These are phyloP conservation scores for Zygosaccharomyces pseudobailii DNA, from an alignment of 1,139 yeast species.

Conservation along the genomic window DNA sequence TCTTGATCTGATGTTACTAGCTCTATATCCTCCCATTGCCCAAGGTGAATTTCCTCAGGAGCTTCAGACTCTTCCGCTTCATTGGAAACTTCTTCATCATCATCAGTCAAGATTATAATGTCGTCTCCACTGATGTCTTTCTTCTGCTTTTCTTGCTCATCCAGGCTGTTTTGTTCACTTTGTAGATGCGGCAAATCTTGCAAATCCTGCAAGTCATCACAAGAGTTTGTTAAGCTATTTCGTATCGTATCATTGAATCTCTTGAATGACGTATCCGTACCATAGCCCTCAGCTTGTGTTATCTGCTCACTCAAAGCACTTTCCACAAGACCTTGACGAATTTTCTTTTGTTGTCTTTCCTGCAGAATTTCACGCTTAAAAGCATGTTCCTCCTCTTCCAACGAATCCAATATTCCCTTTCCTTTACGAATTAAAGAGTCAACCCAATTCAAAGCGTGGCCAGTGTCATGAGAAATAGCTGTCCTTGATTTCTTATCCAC, in stretches of 20 bases:
- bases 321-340: slow-evolving; percentile 9
- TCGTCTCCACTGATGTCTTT: slow-evolving; percentile 3
- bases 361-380: slow-evolving; percentile 36
- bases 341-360: slow-evolving; percentile 22
- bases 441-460: slow-evolving; percentile 44
- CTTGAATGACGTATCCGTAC: slow-evolving; percentile 19
- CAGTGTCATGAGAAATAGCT: slow-evolving; percentile 3
- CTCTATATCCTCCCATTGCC: slow-evolving; percentile 5
- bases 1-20: slow-evolving; percentile 6
- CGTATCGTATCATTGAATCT: slow-evolving; percentile 16
- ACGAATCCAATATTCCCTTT: slow-evolving; percentile 37
- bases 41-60: neutral
- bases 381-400: slow-evolving; percentile 38
- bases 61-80: neutral
- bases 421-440: slow-evolving; percentile 44
- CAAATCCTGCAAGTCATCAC: neutral
- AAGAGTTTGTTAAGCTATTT: slow-evolving; percentile 14
- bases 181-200: neutral
- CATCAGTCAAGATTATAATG: slow-evolving; percentile 9
- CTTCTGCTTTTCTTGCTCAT: neutral
- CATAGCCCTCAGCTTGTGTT: slow-evolving; percentile 3
- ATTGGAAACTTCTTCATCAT: slow-evolving; percentile 1
- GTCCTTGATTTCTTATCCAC: neutral
- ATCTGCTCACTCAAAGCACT: neutral
- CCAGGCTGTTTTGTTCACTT: neutral